A percentile compares a stretch with the other conserved stretches of the same genome.
These are phyloP conservation scores for Cladophialophora carrionii DNA, from an alignment of 2,329 filamentous ascomycete species.

Conservation along the genomic window DNA sequence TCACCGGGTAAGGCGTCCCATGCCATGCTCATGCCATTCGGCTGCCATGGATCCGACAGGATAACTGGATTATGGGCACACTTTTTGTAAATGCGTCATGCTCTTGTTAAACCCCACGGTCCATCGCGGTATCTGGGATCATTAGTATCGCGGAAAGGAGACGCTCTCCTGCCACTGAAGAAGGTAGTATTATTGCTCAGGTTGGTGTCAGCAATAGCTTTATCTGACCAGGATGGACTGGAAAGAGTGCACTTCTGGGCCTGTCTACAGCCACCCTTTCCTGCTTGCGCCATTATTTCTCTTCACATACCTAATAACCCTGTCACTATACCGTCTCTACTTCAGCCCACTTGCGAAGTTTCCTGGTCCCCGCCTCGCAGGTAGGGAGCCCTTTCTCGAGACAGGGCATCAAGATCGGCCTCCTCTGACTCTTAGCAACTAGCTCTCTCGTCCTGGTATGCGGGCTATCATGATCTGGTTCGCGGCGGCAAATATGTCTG, in stretches of 20 bases:
- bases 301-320: background rate
- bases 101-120: background rate
- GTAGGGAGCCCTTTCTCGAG: background rate
- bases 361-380: background rate
- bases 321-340: background rate
- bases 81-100: background rate
- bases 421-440: background rate
- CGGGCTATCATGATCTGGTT: slow-evolving; percentile 7
- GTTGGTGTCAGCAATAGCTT: background rate
- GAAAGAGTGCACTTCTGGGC: background rate
- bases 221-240: background rate
- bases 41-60: background rate
- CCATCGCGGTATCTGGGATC: background rate
- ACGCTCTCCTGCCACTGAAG: background rate
- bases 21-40: background rate
- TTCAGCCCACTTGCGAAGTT: slow-evolving; percentile 3
- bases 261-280: background rate
- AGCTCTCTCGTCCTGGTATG: slow-evolving; percentile 7
- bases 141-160: background rate
- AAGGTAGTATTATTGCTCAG: background rate
- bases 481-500: slow-evolving; percentile 1
- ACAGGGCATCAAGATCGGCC: background rate
- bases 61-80: background rate
- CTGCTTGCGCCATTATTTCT: background rate
- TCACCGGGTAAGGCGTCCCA: background rate